Conservation (phyloP, 768 basidiomycete genomes). For the Pleurotus djamor region DNA sequence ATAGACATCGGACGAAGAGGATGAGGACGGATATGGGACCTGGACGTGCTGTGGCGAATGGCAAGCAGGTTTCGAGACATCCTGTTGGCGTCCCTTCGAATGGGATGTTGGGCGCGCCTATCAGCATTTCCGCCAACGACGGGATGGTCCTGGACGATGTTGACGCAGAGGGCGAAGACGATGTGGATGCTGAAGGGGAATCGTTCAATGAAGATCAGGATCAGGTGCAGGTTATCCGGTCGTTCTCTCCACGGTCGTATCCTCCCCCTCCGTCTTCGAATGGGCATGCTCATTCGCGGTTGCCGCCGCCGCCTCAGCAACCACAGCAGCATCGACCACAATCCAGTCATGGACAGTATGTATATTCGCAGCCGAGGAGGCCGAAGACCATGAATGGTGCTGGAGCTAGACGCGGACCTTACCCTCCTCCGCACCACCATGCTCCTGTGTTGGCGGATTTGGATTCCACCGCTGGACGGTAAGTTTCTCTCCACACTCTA, state of each 20-base stretch:
- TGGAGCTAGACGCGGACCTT: neutral
- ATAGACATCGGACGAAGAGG: constrained; percentile 12
- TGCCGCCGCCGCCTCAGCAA: neutral
- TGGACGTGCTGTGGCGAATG: neutral
- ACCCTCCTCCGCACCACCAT: constrained; percentile 21
- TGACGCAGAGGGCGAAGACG: constrained; percentile 12
- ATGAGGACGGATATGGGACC: constrained; percentile 16
- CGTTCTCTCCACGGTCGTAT: neutral
- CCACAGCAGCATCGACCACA: neutral
- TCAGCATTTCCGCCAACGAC: no score
- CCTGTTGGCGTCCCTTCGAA: neutral
- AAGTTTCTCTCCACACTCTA: constrained; percentile 19
- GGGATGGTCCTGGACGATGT: neutral
- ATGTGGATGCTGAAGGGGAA: constrained; percentile 11
- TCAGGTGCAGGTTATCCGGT: neutral
- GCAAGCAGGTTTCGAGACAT: constrained; percentile 3
- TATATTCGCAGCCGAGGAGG: neutral
- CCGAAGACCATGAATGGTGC: neutral
- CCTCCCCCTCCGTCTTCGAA: neutral
- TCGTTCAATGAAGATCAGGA: constrained; percentile 1
- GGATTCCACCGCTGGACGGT: constrained; percentile 61
- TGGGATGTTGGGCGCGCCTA: neutral
- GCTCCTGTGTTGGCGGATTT: constrained; percentile 52
- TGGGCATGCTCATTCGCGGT: neutral
- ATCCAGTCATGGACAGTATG: constrained; percentile 7